Evolutionary conservation across 2,329 filamentous ascomycete species (phyloP).

Genomic region (Sarocladium oryzae): DNA sequence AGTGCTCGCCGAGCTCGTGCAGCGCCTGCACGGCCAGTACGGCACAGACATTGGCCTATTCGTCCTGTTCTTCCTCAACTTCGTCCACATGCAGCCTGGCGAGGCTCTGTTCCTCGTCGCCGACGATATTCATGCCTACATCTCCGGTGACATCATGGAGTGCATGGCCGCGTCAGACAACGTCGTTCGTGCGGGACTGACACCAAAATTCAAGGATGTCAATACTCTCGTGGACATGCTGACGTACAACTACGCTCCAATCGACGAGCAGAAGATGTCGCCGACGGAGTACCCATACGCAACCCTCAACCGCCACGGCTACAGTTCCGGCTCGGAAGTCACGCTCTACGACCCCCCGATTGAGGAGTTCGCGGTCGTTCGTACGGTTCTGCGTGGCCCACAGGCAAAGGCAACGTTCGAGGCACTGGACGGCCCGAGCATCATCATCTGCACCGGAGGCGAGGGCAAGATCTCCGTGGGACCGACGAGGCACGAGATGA

Average conservation of each 20-base stretch:
- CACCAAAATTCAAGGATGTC: conserved; percentile 97
- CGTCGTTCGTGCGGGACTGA: conserved; percentile 93
- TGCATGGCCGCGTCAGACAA: conserved; percentile 99
- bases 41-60: conserved; percentile 88
- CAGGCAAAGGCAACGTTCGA: conserved; percentile 77
- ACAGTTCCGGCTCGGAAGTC: conserved; percentile 67
- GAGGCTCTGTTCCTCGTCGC: conserved; percentile 95
- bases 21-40: conserved; percentile 75
- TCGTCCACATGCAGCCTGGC: conserved; percentile 76
- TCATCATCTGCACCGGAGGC: conserved; percentile 84
- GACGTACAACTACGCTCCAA: conserved; percentile 92
- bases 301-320: conserved; percentile 73
- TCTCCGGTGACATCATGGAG: conserved; percentile 91
- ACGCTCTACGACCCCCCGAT: conserved; percentile 91
- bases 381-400: conserved; percentile 61
- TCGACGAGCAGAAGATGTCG: conserved; percentile 88
- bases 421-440: conserved; percentile 78
- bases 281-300: conserved; percentile 81
- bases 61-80: conserved; percentile 96
- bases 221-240: conserved; percentile 82
- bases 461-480: conserved; percentile 80
- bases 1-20: conserved; percentile 69
- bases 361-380: conserved; percentile 88
- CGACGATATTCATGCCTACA: conserved; percentile 95
- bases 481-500: conserved; percentile 67